Conservation (phyloP, 345 rosid species). For the Anacardium occidentale region DNA sequence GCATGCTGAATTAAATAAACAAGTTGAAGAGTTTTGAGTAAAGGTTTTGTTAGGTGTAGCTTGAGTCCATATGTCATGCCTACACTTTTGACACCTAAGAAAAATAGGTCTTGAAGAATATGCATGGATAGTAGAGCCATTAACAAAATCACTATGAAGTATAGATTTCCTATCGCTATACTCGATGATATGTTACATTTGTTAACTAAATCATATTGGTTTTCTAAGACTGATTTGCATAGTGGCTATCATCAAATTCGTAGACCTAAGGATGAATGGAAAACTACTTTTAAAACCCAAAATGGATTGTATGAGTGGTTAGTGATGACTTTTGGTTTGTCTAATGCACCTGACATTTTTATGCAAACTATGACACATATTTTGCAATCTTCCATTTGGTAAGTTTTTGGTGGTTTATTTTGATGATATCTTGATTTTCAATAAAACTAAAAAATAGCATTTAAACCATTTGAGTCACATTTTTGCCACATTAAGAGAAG, state of each 20-base stretch:
- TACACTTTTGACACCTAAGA: too few relatives aligned
- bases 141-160: neutral
- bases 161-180: neutral
- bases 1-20: neutral
- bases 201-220: neutral
- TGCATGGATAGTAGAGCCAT: too few relatives aligned
- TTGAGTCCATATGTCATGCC: neutral
- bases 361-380: too few relatives aligned
- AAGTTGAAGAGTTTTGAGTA: neutral
- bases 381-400: neutral
- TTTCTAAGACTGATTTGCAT: neutral
- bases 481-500: too few relatives aligned
- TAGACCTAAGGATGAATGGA: neutral
- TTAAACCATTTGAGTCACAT: too few relatives aligned
- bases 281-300: neutral
- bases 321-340: too few relatives aligned
- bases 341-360: too few relatives aligned
- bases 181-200: neutral
- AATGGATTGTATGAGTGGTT: too few relatives aligned
- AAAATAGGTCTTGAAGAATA: too few relatives aligned
- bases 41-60: neutral
- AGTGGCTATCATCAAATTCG: neutral
- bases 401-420: too few relatives aligned
- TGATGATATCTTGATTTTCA: too few relatives aligned
- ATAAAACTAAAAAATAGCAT: too few relatives aligned